Conservation (phyloP, 2,329 filamentous ascomycete species). For the Ceratocystis smalleyi region DNA sequence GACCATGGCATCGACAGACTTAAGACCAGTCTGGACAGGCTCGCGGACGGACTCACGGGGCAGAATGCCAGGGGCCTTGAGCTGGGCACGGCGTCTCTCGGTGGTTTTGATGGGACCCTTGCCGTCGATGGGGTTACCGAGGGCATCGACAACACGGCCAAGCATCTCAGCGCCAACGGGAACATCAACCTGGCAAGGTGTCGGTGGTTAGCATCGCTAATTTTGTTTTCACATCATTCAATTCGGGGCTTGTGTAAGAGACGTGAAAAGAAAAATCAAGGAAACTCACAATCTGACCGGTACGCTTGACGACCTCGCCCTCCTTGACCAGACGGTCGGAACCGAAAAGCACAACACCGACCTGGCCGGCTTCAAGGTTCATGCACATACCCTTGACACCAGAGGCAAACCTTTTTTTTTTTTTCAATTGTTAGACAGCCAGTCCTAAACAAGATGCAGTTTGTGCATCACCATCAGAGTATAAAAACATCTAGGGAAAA, state of each 20-base stretch:
- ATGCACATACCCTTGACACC: conserved; percentile 99
- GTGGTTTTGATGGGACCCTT: conserved; percentile 93
- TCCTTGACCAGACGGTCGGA: conserved; percentile 99
- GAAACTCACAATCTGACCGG: conserved; percentile 83
- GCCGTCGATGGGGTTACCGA: conserved; percentile 98
- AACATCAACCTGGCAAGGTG: conserved; percentile 63
- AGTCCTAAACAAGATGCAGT: background rate
- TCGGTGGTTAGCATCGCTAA: conserved; percentile 7
- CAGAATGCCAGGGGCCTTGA: conserved; percentile 97
- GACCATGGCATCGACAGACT: conserved; percentile 99
- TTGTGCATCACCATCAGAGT: background rate
- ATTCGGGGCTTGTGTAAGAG: too few species aligned
- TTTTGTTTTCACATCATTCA: background rate
- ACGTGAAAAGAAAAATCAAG: too few species aligned
- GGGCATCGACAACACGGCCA: conserved; percentile 94
- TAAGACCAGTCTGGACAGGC: conserved; percentile 98
- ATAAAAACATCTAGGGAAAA: conserved; percentile 22
- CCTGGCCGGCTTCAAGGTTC: conserved; percentile 99
- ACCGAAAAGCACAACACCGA: conserved; percentile 99
- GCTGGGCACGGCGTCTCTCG: conserved; percentile 87
- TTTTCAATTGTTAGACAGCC: conserved; percentile 9
- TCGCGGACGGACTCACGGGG: conserved; percentile 94
- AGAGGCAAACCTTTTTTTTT: conserved; percentile 74
- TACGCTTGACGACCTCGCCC: conserved; percentile 99
- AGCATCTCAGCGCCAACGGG: conserved; percentile 86